Evolutionary conservation across 352 stramenopile genomes (phyloP).

Genomic region (Globisporangium parvum): DNA sequence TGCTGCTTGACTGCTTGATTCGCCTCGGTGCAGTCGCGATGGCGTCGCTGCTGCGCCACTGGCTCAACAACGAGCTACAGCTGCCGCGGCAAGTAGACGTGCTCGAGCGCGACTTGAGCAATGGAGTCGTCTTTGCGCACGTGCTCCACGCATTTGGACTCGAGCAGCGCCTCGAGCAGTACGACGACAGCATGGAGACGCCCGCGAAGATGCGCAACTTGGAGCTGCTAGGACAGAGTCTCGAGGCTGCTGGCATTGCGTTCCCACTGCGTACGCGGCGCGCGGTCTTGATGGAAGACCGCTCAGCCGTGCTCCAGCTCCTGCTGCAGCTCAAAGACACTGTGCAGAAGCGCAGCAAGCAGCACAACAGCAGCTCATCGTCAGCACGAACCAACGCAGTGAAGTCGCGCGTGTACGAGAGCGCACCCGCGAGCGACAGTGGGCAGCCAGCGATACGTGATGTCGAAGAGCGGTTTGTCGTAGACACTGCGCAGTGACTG

Average conservation of each 20-base stretch:
- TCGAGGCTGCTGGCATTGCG: slow-evolving; percentile 31
- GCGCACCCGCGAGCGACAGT: not conserved
- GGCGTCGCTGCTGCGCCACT: slow-evolving; percentile 53
- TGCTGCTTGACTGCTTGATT: not conserved
- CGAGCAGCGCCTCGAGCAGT: slow-evolving; percentile 41
- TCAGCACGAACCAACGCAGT: not conserved
- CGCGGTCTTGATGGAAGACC: slow-evolving; percentile 64
- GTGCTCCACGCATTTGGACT: slow-evolving; percentile 45
- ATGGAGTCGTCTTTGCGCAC: slow-evolving; percentile 59
- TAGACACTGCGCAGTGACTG: slow-evolving; percentile 29
- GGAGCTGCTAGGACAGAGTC: slow-evolving; percentile 37
- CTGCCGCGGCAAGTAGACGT: slow-evolving; percentile 38
- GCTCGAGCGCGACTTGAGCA: slow-evolving; percentile 61
- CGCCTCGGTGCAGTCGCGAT: slow-evolving; percentile 15
- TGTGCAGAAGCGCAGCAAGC: slow-evolving; percentile 22
- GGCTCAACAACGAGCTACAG: slow-evolving; percentile 59
- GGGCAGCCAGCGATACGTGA: slow-evolving; percentile 19
- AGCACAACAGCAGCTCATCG: slow-evolving; percentile 1
- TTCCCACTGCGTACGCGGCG: slow-evolving; percentile 38
- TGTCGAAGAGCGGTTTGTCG: slow-evolving; percentile 52
- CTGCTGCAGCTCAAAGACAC: slow-evolving; percentile 56
- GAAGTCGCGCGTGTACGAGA: slow-evolving; percentile 6
- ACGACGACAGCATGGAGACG: slow-evolving; percentile 27
- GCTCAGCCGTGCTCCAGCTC: slow-evolving; percentile 44
- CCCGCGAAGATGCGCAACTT: slow-evolving; percentile 52